phyloP scores from a whole-genome alignment of 169 alveolate species.

The Hepatocystis sp. region DNA sequence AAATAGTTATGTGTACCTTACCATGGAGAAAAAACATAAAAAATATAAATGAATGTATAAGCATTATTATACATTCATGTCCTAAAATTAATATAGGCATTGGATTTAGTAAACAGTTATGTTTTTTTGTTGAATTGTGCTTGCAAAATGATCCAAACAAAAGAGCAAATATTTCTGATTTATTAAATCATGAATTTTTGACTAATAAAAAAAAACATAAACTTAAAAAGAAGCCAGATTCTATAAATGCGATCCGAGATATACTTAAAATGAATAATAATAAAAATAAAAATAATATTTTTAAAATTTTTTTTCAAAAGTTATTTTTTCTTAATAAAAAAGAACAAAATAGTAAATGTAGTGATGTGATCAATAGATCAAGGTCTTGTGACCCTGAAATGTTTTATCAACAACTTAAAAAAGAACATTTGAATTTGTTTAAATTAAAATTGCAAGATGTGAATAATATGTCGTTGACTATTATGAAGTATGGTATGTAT shows the following conservation, averaged over 20 bases:
- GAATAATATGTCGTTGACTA: constrained; percentile 20
- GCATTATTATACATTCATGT: constrained; percentile 23
- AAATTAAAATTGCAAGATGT: constrained; percentile 37
- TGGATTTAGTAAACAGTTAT: constrained; percentile 51
- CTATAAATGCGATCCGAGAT: constrained; percentile 42
- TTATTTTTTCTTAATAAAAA: constrained; percentile 39
- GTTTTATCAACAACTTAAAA: constrained; percentile 24
- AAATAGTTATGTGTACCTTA: constrained; percentile 67
- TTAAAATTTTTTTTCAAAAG: constrained; percentile 30
- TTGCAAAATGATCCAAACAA: constrained; percentile 39
- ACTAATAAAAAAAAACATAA: constrained; percentile 29
- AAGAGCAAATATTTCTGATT: constrained; percentile 21
- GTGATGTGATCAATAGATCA: constrained; percentile 9
- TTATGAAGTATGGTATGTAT: not conserved
- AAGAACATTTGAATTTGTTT: constrained; percentile 30
- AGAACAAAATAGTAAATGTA: constrained; percentile 11
- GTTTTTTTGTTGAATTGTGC: constrained; percentile 39
- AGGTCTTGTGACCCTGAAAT: constrained; percentile 59
- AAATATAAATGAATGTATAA: constrained; percentile 16
- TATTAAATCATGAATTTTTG: constrained; percentile 44
- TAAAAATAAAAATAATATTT: constrained; percentile 28
- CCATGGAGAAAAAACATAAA: constrained; percentile 63
- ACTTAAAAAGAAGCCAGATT: constrained; percentile 39
- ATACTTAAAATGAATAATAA: constrained; percentile 31
- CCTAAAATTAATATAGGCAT: constrained; percentile 39